A percentile compares a stretch with the other conserved stretches of the same genome.
Conservation (phyloP, 768 basidiomycete species). For the Kwoniella heveanensis region DNA sequence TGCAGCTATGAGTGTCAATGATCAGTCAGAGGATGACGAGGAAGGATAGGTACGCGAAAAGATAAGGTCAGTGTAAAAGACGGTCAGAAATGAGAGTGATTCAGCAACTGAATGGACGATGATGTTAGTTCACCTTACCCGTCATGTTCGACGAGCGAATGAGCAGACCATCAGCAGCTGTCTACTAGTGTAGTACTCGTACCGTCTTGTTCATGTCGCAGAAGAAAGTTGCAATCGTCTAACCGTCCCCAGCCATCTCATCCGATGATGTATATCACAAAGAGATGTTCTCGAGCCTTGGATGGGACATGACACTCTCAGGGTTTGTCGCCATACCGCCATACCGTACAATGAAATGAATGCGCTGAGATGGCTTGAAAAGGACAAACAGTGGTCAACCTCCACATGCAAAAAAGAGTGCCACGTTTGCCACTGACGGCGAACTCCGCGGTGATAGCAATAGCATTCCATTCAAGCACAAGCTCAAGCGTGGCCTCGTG, state of each 20-base stretch:
- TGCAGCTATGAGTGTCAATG: constrained; percentile 24
- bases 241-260: constrained; percentile 4
- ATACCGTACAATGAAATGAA: neutral
- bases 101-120: neutral
- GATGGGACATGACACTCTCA: constrained; percentile 18
- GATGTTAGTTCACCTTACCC: neutral
- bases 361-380: constrained; percentile 1
- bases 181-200: too few relatives aligned
- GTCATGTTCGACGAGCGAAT: constrained; percentile 6
- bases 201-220: too few relatives aligned
- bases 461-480: neutral
- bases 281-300: too few relatives aligned
- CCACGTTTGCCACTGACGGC: constrained; percentile 21
- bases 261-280: constrained; percentile 20
- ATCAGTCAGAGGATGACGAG: neutral
- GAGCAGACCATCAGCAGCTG: too few relatives aligned
- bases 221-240: neutral
- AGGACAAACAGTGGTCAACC: constrained; percentile 8
- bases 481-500: constrained; percentile 14
- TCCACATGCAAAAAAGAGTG: constrained; percentile 12
- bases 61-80: neutral
- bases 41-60: neutral
- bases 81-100: neutral
- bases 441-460: constrained; percentile 16
- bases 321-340: constrained; percentile 4